Conservation (phyloP, 495 filamentous ascomycete genomes). For the Lentithecium fluviatile region DNA sequence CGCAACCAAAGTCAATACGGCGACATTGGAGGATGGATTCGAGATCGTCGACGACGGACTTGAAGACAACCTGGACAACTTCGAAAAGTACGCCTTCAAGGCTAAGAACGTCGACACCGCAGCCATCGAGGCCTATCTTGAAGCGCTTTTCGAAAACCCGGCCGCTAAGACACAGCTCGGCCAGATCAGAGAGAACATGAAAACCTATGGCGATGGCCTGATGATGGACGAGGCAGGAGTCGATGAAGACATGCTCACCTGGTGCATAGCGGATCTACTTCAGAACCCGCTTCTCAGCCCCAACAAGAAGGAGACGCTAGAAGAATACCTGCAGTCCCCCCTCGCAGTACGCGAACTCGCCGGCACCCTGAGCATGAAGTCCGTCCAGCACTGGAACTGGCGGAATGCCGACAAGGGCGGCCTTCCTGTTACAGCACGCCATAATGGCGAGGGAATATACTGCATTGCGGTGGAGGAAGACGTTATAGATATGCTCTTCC, state of each 20-base stretch:
- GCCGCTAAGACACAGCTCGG: slow-evolving; percentile 1
- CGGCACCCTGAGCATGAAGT: slow-evolving; percentile 16
- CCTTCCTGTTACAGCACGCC: slow-evolving; percentile 17
- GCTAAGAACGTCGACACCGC: slow-evolving; percentile 9
- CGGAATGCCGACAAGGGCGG: slow-evolving; percentile 21
- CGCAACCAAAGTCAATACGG: slow-evolving; percentile 18
- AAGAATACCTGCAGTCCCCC: slow-evolving; percentile 25
- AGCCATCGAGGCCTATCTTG: slow-evolving; percentile 22
- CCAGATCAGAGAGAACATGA: slow-evolving; percentile 10
- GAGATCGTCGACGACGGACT: slow-evolving; percentile 29
- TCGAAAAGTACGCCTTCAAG: slow-evolving; percentile 21
- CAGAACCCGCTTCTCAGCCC: slow-evolving; percentile 7
- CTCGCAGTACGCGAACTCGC: slow-evolving; percentile 18
- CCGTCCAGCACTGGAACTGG: slow-evolving; percentile 29
- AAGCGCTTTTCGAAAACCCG: slow-evolving; percentile 8
- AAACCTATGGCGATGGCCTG: slow-evolving; percentile 4
- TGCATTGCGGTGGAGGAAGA: slow-evolving; percentile 26
- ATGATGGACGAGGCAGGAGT: neutral
- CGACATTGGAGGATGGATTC: slow-evolving; percentile 24
- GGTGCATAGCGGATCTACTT: slow-evolving; percentile 27
- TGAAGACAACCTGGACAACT: slow-evolving; percentile 18
- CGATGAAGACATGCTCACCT: slow-evolving; percentile 14
- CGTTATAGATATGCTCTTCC: slow-evolving; percentile 25
- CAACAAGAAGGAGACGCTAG: slow-evolving; percentile 17
- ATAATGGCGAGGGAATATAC: slow-evolving; percentile 21